Conservation (phyloP, 2,329 filamentous ascomycete genomes). For the Curvularia hawaiiensis region DNA sequence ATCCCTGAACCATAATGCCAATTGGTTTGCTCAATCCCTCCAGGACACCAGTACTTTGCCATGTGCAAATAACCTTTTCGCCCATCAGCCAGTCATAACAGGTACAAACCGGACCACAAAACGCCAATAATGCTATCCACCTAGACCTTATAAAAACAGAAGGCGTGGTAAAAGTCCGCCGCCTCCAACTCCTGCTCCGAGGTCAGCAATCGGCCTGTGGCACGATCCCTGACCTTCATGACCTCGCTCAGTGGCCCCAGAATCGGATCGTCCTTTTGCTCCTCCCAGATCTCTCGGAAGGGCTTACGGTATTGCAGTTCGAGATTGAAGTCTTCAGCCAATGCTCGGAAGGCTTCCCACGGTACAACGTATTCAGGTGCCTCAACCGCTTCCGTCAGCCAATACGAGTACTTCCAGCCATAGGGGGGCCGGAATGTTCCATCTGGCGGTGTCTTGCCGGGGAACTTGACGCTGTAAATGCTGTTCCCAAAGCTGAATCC, state of each 20-base stretch:
- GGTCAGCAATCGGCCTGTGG: conserved; percentile 70
- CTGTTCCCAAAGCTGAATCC: conserved; percentile 86
- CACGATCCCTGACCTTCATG: conserved; percentile 87
- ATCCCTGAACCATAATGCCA: background rate
- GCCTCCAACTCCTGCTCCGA: conserved; percentile 91
- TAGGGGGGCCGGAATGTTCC: conserved; percentile 93
- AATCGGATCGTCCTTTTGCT: conserved; percentile 83
- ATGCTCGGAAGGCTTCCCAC: conserved; percentile 94
- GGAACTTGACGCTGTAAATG: conserved; percentile 90
- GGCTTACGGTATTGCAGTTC: conserved; percentile 93
- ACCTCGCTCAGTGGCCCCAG: conserved; percentile 86
- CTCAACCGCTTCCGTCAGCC: conserved; percentile 93
- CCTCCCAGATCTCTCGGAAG: conserved; percentile 89
- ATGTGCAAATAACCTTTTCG: background rate
- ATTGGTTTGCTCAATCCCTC: background rate
- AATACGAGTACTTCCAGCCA: conserved; percentile 98
- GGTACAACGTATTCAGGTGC: conserved; percentile 97
- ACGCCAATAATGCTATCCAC: conserved; percentile 6
- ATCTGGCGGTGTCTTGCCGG: conserved; percentile 78
- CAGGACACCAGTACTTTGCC: background rate
- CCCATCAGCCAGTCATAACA: background rate
- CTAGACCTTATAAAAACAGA: conserved; percentile 95
- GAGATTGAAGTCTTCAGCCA: conserved; percentile 96
- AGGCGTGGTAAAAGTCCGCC: conserved; percentile 81
- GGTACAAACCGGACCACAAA: background rate